phyloP scores from a whole-genome alignment of 495 filamentous ascomycete genomes.

The Neurospora intermedia region DNA sequence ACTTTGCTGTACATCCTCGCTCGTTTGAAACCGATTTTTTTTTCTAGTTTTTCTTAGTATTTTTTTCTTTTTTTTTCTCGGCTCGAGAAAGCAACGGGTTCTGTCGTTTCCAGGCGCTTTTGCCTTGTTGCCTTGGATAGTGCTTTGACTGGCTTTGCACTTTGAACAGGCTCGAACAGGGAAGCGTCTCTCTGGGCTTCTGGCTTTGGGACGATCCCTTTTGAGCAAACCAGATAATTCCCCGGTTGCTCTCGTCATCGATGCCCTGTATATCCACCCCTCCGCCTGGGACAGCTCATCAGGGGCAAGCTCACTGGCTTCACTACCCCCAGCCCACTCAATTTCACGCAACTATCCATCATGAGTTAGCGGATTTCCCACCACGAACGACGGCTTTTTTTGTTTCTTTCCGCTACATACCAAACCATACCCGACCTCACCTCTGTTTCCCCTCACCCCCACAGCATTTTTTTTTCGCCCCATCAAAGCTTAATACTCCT shows the following conservation, averaged over 20 bases:
- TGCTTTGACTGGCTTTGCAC: neutral
- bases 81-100: slow-evolving; percentile 5
- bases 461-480: slow-evolving; percentile 8
- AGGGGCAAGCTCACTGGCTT: slow-evolving; percentile 7
- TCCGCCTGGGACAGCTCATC: slow-evolving; percentile 15
- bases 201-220: slow-evolving; percentile 13
- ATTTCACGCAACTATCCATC: slow-evolving; percentile 12
- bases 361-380: slow-evolving; percentile 24
- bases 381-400: slow-evolving; percentile 12
- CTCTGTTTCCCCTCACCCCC: slow-evolving; percentile 15
- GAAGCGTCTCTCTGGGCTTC: neutral
- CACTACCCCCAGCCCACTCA: slow-evolving; percentile 15
- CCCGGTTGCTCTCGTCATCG: slow-evolving; percentile 21
- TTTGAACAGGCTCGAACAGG: neutral
- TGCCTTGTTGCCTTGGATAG: neutral
- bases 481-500: neutral
- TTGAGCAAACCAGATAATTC: slow-evolving; percentile 12
- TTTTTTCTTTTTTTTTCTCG: slow-evolving; percentile 7
- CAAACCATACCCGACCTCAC: neutral
- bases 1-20: slow-evolving; percentile 1
- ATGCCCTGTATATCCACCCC: slow-evolving; percentile 22
- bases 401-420: slow-evolving; percentile 10
- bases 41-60: slow-evolving; percentile 3
- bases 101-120: slow-evolving; percentile 1
- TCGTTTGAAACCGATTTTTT: slow-evolving; percentile 8